Percentiles rank a stretch among this genome's conserved stretches.
These are phyloP conservation scores for Bocquillonia castaneifolia DNA, from an alignment of 441 rosid species.

Conservation along the genomic window DNA sequence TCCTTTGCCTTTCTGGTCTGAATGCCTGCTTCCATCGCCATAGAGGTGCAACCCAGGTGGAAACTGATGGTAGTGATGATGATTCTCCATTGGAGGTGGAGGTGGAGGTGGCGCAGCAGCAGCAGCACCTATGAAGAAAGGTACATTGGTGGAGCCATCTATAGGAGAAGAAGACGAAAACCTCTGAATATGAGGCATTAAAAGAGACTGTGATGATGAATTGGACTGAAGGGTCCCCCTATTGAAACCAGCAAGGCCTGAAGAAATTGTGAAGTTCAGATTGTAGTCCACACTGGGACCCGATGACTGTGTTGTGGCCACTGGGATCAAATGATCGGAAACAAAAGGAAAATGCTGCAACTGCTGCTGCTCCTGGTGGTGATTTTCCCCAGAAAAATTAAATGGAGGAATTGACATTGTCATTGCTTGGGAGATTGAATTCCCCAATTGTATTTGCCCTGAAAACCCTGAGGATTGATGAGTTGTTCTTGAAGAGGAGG, in stretches of 20 bases:
- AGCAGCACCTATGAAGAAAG: slow-evolving; percentile 57
- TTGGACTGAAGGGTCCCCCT: slow-evolving; percentile 99
- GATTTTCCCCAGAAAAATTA: slow-evolving; percentile 39
- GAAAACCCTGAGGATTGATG: slow-evolving; percentile 43
- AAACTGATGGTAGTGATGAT: slow-evolving; percentile 59
- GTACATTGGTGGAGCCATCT: slow-evolving; percentile 62
- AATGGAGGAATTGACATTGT: slow-evolving; percentile 44
- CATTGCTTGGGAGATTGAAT: slow-evolving; percentile 36
- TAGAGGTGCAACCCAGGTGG: slow-evolving; percentile 68
- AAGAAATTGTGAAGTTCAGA: slow-evolving; percentile 75
- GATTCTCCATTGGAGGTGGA: slow-evolving; percentile 51
- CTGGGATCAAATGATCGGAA: slow-evolving; percentile 72
- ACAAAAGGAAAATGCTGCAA: slow-evolving; percentile 74
- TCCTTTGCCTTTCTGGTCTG: slow-evolving; percentile 77
- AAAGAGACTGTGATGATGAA: slow-evolving; percentile 66
- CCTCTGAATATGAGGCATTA: slow-evolving; percentile 64
- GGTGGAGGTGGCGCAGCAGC: slow-evolving; percentile 34
- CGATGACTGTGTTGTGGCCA: slow-evolving; percentile 37
- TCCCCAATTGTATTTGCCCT: slow-evolving; percentile 57
- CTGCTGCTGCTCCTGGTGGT: slow-evolving; percentile 49
- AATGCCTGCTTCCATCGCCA: slow-evolving; percentile 59
- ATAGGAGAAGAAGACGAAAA: slow-evolving; percentile 50
- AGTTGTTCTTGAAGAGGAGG: slow-evolving; percentile 39
- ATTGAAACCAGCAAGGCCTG: slow-evolving; percentile 84
- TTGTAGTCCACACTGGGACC: slow-evolving; percentile 45